Evolutionary conservation across 306 rosid species (phyloP).

Genomic region (Alnus glutinosa): DNA sequence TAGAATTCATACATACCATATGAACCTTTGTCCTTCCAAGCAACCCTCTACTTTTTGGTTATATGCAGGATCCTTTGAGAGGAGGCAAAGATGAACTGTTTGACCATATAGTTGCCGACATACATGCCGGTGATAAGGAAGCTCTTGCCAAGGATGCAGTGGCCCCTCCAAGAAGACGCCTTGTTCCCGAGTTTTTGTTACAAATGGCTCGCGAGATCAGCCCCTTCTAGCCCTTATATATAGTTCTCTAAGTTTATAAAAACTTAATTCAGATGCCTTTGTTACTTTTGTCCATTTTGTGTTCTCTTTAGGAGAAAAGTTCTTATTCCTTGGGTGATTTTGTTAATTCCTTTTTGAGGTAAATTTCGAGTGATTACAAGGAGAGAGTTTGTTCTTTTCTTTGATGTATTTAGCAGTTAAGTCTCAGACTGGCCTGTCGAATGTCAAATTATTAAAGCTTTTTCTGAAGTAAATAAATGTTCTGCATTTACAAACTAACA

Average conservation of each 20-base stretch:
- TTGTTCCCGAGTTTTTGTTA: constrained; percentile 82
- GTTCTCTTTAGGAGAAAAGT: background rate
- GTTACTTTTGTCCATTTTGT: background rate
- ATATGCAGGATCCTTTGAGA: constrained; percentile 84
- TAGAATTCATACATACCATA: background rate
- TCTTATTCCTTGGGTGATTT: background rate
- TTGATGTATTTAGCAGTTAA: too few relatives aligned
- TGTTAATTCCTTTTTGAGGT: too few relatives aligned
- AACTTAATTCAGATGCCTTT: background rate
- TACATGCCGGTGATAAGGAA: constrained; percentile 72
- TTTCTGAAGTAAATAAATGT: too few relatives aligned
- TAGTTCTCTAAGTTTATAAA: background rate
- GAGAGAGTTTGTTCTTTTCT: too few relatives aligned
- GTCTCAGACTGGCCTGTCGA: too few relatives aligned
- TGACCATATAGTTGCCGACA: constrained; percentile 56
- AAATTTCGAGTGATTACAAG: too few relatives aligned
- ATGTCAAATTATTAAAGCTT: too few relatives aligned
- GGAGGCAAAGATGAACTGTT: constrained; percentile 86
- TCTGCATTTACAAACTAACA: too few relatives aligned
- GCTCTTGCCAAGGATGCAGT: constrained; percentile 63
- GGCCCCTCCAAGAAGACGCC: constrained; percentile 74
- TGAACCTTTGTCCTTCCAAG: background rate
- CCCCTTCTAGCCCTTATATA: constrained; percentile 54
- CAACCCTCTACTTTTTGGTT: constrained; percentile 13
- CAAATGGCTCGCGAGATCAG: constrained; percentile 64